Evolutionary conservation across 345 rosid species (phyloP).

Genomic region (Nephelium lappaceum): DNA sequence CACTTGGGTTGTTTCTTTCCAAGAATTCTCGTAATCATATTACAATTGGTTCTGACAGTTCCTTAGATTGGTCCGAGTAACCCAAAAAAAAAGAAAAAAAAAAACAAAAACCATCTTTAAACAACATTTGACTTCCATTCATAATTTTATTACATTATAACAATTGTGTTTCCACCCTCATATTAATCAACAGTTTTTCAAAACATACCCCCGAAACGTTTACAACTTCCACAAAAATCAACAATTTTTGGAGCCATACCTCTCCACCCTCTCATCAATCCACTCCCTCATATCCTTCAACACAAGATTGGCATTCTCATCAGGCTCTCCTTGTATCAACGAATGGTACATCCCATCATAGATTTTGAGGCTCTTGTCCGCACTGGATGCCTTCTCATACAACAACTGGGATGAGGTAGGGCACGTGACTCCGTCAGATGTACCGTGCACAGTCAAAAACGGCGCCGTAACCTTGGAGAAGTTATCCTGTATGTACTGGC

Average conservation of each 20-base stretch:
- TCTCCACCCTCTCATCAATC: conserved; percentile 83
- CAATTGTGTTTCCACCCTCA: not conserved
- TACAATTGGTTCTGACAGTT: too few relatives aligned
- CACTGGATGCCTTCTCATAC: conserved; percentile 75
- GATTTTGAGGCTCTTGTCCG: conserved; percentile 76
- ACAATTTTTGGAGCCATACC: conserved; percentile 45
- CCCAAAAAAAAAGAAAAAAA: too few relatives aligned
- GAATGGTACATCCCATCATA: conserved; percentile 98
- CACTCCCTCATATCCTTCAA: conserved; percentile 94
- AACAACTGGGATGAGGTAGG: conserved; percentile 70
- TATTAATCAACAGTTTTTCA: not conserved
- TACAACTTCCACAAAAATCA: not conserved
- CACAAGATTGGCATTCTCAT: conserved; percentile 67
- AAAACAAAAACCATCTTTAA: not conserved
- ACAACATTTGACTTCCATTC: not conserved
- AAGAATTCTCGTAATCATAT: too few relatives aligned
- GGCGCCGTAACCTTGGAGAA: conserved; percentile 63
- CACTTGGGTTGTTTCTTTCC: too few relatives aligned
- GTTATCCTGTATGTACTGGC: conserved; percentile 78
- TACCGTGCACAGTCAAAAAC: conserved; percentile 78
- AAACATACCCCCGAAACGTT: not conserved
- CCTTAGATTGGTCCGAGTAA: too few relatives aligned
- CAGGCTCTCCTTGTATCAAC: conserved; percentile 89
- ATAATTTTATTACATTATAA: not conserved
- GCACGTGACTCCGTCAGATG: conserved; percentile 79